These are phyloP conservation scores for Selenicereus undatus DNA, from an alignment of 148 eudicot genomes.

Conservation along the genomic window DNA sequence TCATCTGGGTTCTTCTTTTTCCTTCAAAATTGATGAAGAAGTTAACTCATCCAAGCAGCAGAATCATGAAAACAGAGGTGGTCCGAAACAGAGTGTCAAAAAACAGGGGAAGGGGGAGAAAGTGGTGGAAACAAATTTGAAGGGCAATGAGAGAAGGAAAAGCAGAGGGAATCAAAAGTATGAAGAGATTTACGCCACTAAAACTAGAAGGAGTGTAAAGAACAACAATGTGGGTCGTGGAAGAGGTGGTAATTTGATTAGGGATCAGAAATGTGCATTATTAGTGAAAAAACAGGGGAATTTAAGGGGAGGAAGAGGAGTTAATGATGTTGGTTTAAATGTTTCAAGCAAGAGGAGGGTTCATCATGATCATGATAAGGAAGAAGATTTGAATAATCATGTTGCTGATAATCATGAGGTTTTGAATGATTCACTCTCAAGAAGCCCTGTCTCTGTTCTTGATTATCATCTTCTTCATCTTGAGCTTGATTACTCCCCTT, in stretches of 20 bases:
- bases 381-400: background rate
- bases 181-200: conserved; percentile 16
- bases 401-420: background rate
- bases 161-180: conserved; percentile 9
- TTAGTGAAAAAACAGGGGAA: conserved; percentile 6
- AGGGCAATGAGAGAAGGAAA: conserved; percentile 4
- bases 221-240: conserved; percentile 1
- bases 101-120: background rate
- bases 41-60: background rate
- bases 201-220: background rate
- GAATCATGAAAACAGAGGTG: background rate
- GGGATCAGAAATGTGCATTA: conserved; percentile 20
- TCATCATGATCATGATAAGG: conserved; percentile 6
- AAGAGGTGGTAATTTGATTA: background rate
- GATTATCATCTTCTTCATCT: conserved; percentile 10
- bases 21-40: conserved; percentile 19
- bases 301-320: background rate
- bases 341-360: conserved; percentile 20
- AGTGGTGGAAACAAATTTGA: background rate
- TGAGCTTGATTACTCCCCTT: background rate
- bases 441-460: conserved; percentile 34
- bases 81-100: background rate
- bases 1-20: conserved; percentile 29
- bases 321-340: conserved; percentile 5
- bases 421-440: conserved; percentile 17